Conservation (phyloP, 192 early-diverging fungal genomes). For the Coemansia sp. region DNA sequence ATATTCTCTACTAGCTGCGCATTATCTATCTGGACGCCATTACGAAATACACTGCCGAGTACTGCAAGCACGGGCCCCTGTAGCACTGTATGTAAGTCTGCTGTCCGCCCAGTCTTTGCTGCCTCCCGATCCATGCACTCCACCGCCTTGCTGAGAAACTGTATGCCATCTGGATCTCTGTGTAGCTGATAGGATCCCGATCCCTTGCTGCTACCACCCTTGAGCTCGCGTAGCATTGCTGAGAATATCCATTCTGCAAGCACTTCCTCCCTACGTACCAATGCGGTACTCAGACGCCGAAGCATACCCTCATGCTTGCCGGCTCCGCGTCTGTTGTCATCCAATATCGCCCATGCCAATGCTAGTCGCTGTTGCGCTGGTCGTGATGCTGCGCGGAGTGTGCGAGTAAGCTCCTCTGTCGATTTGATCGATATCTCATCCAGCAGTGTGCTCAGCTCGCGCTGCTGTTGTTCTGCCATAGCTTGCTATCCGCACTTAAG, state of each 20-base stretch:
- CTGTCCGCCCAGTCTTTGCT: background rate
- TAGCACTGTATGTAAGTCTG: constrained; percentile 30
- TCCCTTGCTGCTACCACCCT: constrained; percentile 3
- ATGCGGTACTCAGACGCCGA: constrained; percentile 18
- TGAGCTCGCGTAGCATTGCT: constrained; percentile 44
- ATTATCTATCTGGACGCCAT: background rate
- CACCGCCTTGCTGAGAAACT: constrained; percentile 20
- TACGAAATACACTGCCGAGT: constrained; percentile 29
- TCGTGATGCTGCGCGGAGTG: constrained; percentile 24
- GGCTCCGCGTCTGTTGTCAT: constrained; percentile 9
- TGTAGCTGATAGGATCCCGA: background rate
- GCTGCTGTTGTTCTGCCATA: constrained; percentile 10
- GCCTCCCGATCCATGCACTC: constrained; percentile 19
- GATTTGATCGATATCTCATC: constrained; percentile 10
- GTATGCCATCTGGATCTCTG: constrained; percentile 22
- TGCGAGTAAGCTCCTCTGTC: constrained; percentile 41
- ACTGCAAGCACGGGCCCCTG: constrained; percentile 29
- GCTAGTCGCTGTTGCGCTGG: constrained; percentile 23
- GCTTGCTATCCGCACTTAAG: background rate
- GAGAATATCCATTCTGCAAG: constrained; percentile 46
- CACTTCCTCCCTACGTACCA: constrained; percentile 45
- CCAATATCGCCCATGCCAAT: constrained; percentile 40
- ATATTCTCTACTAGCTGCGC: constrained; percentile 14
- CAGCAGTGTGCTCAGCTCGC: constrained; percentile 15
- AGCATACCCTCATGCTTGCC: constrained; percentile 2